phyloP scores from a whole-genome alignment of 306 rosid genomes.

The Betula pendula region DNA sequence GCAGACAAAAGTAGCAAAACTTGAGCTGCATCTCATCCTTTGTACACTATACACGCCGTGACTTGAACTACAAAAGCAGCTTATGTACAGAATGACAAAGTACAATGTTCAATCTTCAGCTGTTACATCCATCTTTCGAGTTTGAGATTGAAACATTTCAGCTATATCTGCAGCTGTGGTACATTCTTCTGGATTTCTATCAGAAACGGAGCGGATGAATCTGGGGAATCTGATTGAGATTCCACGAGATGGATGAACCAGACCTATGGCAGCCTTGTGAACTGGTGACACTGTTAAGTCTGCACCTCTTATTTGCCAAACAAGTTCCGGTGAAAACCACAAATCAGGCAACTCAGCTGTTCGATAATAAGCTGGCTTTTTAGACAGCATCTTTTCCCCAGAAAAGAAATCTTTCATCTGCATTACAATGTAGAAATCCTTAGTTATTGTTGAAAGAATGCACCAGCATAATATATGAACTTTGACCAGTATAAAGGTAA shows the following conservation, averaged over 20 bases:
- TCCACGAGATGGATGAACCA: slow-evolving; percentile 83
- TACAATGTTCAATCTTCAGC: slow-evolving; percentile 35
- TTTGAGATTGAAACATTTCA: slow-evolving; percentile 73
- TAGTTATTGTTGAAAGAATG: slow-evolving; percentile 16
- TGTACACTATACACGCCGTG: not conserved
- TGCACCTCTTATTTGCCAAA: slow-evolving; percentile 91
- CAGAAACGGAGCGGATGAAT: slow-evolving; percentile 47
- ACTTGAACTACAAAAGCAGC: not conserved
- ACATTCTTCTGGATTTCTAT: slow-evolving; percentile 84
- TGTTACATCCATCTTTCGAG: slow-evolving; percentile 77
- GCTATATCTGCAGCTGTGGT: slow-evolving; percentile 72
- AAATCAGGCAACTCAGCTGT: slow-evolving; percentile 75
- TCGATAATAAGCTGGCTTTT: slow-evolving; percentile 74
- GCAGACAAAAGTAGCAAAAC: not conserved
- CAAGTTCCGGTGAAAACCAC: slow-evolving; percentile 73
- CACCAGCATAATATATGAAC: slow-evolving; percentile 6
- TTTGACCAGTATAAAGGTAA: not conserved
- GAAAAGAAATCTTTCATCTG: slow-evolving; percentile 84
- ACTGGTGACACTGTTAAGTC: slow-evolving; percentile 88
- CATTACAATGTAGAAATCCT: slow-evolving; percentile 29
- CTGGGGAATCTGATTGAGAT: slow-evolving; percentile 89
- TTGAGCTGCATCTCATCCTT: not conserved
- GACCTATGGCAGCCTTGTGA: slow-evolving; percentile 82
- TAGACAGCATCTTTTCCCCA: slow-evolving; percentile 61
- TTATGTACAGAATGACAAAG: not conserved